Conservation (phyloP, 2,329 filamentous ascomycete species). For the Bipolaris sorokiniana region DNA sequence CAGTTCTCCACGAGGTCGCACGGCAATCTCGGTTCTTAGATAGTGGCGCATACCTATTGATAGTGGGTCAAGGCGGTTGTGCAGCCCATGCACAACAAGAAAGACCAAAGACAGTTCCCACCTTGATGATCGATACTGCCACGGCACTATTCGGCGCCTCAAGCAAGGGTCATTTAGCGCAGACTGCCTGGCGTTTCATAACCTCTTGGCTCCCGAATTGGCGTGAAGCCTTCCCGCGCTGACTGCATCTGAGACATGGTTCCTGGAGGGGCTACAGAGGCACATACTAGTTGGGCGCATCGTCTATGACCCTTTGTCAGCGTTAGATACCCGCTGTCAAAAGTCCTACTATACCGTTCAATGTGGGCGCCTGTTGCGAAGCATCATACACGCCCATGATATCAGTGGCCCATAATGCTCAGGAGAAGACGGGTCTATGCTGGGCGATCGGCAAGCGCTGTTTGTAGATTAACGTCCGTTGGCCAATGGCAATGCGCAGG, state of each 20-base stretch:
- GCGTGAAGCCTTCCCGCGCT: conserved; percentile 17
- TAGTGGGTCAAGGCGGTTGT: conserved; percentile 6
- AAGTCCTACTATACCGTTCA: neutral
- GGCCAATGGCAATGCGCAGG: conserved; percentile 16
- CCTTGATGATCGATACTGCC: conserved; percentile 9
- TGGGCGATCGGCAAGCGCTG: conserved; percentile 27
- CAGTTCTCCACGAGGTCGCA: conserved; percentile 4
- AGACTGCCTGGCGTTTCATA: conserved; percentile 16
- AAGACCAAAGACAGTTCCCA: neutral
- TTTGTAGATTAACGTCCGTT: conserved; percentile 19
- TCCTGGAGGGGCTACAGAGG: conserved; percentile 8
- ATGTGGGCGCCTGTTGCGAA: conserved; percentile 2
- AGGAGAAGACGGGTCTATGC: conserved; percentile 2
- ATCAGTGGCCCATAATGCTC: conserved; percentile 2
- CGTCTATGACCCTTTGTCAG: conserved; percentile 5
- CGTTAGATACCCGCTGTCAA: conserved; percentile 1
- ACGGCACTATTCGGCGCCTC: conserved; percentile 4
- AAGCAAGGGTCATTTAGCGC: conserved; percentile 7
- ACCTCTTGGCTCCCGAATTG: conserved; percentile 14
- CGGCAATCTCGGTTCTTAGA: conserved; percentile 12
- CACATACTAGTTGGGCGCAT: conserved; percentile 9
- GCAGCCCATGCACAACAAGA: neutral
- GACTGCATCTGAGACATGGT: conserved; percentile 9
- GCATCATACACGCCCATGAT: neutral
- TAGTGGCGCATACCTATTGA: conserved; percentile 7